phyloP scores from a whole-genome alignment of 495 filamentous ascomycete species.

The Aspergillus kassunensis region DNA sequence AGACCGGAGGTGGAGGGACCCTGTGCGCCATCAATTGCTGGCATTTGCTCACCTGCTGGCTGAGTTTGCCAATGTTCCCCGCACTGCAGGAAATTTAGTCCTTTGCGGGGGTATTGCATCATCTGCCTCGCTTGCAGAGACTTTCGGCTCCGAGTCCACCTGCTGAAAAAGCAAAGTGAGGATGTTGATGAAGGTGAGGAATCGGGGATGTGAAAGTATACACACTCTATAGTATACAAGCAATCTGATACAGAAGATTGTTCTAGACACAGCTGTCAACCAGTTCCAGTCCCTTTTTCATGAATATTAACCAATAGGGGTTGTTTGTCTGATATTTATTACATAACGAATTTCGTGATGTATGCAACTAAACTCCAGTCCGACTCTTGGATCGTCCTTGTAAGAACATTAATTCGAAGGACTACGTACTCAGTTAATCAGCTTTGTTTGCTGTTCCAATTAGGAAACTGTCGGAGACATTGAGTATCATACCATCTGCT shows the following conservation, averaged over 20 bases:
- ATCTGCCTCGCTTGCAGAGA: constrained; percentile 4
- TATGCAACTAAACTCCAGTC: constrained; percentile 1
- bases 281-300: constrained; percentile 8
- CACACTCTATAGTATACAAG: neutral
- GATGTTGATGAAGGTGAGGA: neutral
- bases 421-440: neutral
- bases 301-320: constrained; percentile 27
- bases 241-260: neutral
- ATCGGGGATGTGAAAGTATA: neutral
- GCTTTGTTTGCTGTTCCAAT: neutral
- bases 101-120: constrained; percentile 16
- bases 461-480: neutral
- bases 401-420: neutral
- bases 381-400: neutral
- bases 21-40: neutral
- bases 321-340: constrained; percentile 27
- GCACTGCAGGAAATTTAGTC: constrained; percentile 15
- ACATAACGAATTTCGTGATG: constrained; percentile 31
- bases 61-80: constrained; percentile 13
- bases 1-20: too few relatives aligned
- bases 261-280: constrained; percentile 25
- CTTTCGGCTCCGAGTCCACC: neutral
- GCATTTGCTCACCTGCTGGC: neutral
- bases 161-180: constrained; percentile 4
- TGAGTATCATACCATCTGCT: neutral